Percentiles rank a stretch among this genome's conserved stretches.
Conservation (phyloP, 306 rosid genomes). For the Pueraria montana region DNA sequence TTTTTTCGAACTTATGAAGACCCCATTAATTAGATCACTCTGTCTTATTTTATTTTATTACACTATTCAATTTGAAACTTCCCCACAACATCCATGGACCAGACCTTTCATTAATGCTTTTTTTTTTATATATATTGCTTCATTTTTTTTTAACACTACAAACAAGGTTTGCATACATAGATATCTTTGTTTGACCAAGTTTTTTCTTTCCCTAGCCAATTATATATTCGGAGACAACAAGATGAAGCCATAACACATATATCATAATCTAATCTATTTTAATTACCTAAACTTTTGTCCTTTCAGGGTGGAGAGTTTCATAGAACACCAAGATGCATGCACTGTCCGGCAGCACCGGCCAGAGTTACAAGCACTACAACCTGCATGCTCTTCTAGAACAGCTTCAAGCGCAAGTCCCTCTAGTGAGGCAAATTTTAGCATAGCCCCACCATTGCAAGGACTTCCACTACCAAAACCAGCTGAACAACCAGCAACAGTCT, state of each 20-base stretch:
- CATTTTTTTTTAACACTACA: constrained; percentile 45
- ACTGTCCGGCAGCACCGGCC: constrained; percentile 62
- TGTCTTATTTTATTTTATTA: constrained; percentile 32
- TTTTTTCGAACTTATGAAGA: constrained; percentile 15
- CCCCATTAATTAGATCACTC: constrained; percentile 40
- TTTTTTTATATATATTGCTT: background rate
- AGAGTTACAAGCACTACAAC: constrained; percentile 57
- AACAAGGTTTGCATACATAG: constrained; percentile 17
- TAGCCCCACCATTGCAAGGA: constrained; percentile 55
- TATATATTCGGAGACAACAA: constrained; percentile 19
- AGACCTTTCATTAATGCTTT: constrained; percentile 37
- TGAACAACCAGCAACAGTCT: constrained; percentile 21
- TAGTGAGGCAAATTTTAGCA: constrained; percentile 69
- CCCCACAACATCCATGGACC: constrained; percentile 28
- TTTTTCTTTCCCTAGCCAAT: constrained; percentile 16
- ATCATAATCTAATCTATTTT: background rate
- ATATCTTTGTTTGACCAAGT: constrained; percentile 39
- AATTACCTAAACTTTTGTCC: constrained; percentile 23
- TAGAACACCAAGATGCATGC: constrained; percentile 97
- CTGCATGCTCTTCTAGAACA: constrained; percentile 74
- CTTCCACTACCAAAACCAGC: constrained; percentile 53
- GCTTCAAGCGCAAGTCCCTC: constrained; percentile 90
- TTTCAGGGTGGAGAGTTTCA: constrained; percentile 95
- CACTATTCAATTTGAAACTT: constrained; percentile 37
- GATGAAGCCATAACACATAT: constrained; percentile 19